These are phyloP conservation scores for Aspergillus luchuensis DNA, from an alignment of 2,329 filamentous ascomycete genomes.

Conservation along the genomic window DNA sequence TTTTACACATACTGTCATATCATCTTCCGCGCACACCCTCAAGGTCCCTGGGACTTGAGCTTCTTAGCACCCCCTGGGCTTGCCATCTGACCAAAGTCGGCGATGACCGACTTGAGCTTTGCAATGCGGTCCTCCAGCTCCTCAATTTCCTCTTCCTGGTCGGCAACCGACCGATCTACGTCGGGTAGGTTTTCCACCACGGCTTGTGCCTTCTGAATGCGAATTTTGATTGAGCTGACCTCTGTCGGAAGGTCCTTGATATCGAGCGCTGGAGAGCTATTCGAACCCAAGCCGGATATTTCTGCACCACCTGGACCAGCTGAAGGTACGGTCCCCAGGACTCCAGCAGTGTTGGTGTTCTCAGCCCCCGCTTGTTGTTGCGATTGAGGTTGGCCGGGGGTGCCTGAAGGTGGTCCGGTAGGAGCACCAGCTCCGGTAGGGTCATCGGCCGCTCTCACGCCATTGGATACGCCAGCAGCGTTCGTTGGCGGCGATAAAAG, in stretches of 20 bases:
- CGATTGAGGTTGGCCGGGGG: slow-evolving; percentile 20
- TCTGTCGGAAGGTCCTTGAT: slow-evolving; percentile 78
- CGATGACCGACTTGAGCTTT: slow-evolving; percentile 43
- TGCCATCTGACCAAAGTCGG: slow-evolving; percentile 44
- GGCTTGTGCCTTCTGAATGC: slow-evolving; percentile 73
- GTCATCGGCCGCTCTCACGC: slow-evolving; percentile 23
- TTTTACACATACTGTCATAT: not conserved
- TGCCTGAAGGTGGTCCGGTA: slow-evolving; percentile 11
- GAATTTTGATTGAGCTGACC: slow-evolving; percentile 77
- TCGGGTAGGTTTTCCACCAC: slow-evolving; percentile 48
- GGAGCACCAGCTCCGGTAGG: slow-evolving; percentile 29
- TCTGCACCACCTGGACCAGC: slow-evolving; percentile 33
- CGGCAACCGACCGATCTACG: slow-evolving; percentile 45
- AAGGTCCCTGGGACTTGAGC: slow-evolving; percentile 7
- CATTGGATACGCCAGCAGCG: slow-evolving; percentile 43
- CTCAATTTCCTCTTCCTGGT: slow-evolving; percentile 49
- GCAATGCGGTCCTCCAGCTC: slow-evolving; percentile 44
- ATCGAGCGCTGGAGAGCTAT: slow-evolving; percentile 52
- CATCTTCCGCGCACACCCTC: not conserved
- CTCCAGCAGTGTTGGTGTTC: slow-evolving; percentile 26
- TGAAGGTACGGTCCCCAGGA: slow-evolving; percentile 32
- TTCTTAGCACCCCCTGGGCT: slow-evolving; percentile 7
- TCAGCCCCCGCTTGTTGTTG: slow-evolving; percentile 33
- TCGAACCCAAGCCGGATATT: slow-evolving; percentile 29
- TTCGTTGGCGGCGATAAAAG: slow-evolving; percentile 58